These are phyloP conservation scores for Curvularia sp. DNA, from an alignment of 2,329 filamentous ascomycete genomes.

Conservation along the genomic window DNA sequence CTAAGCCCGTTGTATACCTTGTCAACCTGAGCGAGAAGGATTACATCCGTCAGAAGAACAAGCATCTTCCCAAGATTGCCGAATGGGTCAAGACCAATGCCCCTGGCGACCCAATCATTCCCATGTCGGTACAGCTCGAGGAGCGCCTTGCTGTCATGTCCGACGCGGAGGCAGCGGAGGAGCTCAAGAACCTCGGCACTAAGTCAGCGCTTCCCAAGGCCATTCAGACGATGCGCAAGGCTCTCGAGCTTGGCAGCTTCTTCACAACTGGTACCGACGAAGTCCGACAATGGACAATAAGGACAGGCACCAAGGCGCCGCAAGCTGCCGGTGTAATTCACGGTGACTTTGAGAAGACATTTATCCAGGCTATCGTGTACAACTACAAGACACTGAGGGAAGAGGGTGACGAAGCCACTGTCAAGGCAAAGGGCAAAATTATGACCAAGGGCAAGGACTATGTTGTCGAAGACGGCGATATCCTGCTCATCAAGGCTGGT, in stretches of 20 bases:
- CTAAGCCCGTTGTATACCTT: slow-evolving; percentile 96
- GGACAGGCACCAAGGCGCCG: slow-evolving; percentile 95
- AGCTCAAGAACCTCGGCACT: slow-evolving; percentile 86
- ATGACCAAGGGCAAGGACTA: slow-evolving; percentile 99
- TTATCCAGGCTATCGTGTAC: slow-evolving; percentile 95
- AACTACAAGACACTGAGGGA: slow-evolving; percentile 85
- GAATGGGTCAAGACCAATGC: slow-evolving; percentile 96
- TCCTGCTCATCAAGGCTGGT: slow-evolving; percentile 88
- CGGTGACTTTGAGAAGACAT: slow-evolving; percentile 98
- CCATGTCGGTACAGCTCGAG: slow-evolving; percentile 91
- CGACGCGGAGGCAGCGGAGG: slow-evolving; percentile 78
- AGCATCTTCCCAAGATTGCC: slow-evolving; percentile 90
- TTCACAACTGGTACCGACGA: slow-evolving; percentile 97
- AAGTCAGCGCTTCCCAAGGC: slow-evolving; percentile 93
- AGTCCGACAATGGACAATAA: slow-evolving; percentile 97
- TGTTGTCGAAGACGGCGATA: slow-evolving; percentile 81
- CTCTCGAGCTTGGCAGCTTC: slow-evolving; percentile 88
- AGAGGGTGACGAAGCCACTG: slow-evolving; percentile 83
- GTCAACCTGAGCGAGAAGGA: slow-evolving; percentile 98
- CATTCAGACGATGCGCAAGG: slow-evolving; percentile 90
- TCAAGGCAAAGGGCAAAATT: slow-evolving; percentile 93
- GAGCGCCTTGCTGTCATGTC: slow-evolving; percentile 85
- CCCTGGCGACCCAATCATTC: slow-evolving; percentile 86
- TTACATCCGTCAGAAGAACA: slow-evolving; percentile 99
- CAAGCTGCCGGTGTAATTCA: slow-evolving; percentile 98